Evolutionary conservation across 805 yeast genomes (phyloP).

Genomic region (Wickerhamiella australiensis): DNA sequence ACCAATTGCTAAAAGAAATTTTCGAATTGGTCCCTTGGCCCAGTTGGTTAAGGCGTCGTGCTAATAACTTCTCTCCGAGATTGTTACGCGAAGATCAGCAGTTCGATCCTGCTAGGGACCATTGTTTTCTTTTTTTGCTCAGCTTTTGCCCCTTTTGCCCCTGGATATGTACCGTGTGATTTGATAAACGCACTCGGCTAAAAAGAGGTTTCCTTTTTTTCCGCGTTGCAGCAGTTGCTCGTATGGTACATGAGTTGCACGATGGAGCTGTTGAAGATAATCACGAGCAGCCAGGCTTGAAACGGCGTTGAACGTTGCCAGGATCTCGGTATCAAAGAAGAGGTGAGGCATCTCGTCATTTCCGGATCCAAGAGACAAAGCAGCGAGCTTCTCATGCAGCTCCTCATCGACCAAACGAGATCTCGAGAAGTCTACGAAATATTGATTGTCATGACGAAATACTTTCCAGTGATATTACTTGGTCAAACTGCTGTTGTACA

Average conservation of each 20-base stretch:
- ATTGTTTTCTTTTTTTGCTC: slow-evolving; percentile 4
- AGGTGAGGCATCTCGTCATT: background rate
- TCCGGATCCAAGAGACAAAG: background rate
- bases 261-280: background rate
- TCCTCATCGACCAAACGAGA: too few relatives aligned
- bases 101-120: slow-evolving; percentile 34
- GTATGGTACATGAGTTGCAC: background rate
- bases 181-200: too few relatives aligned
- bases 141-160: too few relatives aligned
- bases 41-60: slow-evolving; percentile 52
- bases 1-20: background rate
- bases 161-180: too few relatives aligned
- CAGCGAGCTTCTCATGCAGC: too few relatives aligned
- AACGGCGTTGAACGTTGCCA: background rate
- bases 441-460: too few relatives aligned
- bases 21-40: slow-evolving; percentile 39
- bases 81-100: slow-evolving; percentile 36
- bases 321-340: too few relatives aligned
- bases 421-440: too few relatives aligned
- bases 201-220: too few relatives aligned
- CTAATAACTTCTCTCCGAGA: slow-evolving; percentile 28
- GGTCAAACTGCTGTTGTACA: background rate
- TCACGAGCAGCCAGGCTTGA: background rate
- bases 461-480: too few relatives aligned
- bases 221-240: background rate